Evolutionary conservation across 2,329 filamentous ascomycete genomes (phyloP), one percentile per base, ranked within the genome.

Genomic region (Cercospora sp.): DNA sequence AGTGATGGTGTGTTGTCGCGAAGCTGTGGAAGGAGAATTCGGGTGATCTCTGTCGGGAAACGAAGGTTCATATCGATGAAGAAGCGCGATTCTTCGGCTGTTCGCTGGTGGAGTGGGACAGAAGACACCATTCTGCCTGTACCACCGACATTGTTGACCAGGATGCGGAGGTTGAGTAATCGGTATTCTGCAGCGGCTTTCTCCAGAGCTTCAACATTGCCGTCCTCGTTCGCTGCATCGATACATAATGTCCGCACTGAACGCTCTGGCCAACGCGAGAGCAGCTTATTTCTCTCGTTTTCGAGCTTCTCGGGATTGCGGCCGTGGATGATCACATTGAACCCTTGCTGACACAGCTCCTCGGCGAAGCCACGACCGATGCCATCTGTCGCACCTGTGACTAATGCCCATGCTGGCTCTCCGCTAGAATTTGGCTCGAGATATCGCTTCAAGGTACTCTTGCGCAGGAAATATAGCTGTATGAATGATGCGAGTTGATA

Each of bases 291-390:
- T n/a, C 78, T 74, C n/a, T 85, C 77, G 1, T 65, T 65, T 2
- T 80, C 73, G 3, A 89, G 79, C 71, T 87, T 88, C 3, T 76
- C 68, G 2, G 72, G 69, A 67, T 86, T 86, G 39, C 85, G 83
- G n/a, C 87, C 86, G 69, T 89, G 86, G 8, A 89, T 73, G 16
- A 88, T 79, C 36, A 89, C 80, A 71, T 87, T 85, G 81, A 88
- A 87, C 58, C 85, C 84, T 13, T 77, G 77, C 0, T 71, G 67
- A 18, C 83, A 83, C n/a, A 89, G 83, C 71, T 86, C 83, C 64
- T 82, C 75, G 3, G 82, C 81, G 67, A 87, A 83, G 0, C 78
- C 82, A 30, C 78, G 78, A 10, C 87, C 87, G 45, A 88, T 87
- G 20, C 86, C 87, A 57, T 86, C 85, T 13, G 80, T 84, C 18